Evolutionary conservation across 2,329 filamentous ascomycete species (phyloP), one percentile per base, ranked within the genome.

Genomic region (Cephalotrichum gorgonifer): DNA sequence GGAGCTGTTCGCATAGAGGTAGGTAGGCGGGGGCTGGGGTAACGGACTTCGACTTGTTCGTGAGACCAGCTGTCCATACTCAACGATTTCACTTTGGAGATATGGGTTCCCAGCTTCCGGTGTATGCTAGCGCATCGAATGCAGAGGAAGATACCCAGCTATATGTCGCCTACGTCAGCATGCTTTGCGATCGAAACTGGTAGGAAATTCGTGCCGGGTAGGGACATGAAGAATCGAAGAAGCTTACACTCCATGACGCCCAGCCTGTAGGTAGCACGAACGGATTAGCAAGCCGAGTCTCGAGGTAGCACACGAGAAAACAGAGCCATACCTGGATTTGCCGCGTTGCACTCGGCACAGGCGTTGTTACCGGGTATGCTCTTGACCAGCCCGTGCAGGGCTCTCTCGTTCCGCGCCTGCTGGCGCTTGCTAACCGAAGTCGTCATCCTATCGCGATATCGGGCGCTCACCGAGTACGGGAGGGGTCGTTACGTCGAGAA

Each of bases 31-130:
- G n/a, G n/a, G n/a, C n/a, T n/a, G n/a, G 9, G 12, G 17, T 43
- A 22, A 68, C 79, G 68, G 73, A 95, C 90, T 69, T 98, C 93
- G 54, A 98, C 90, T 70, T 98, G 93, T 53, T 97, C 93, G 60
- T 85, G 84, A 44, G 86, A 83, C 93, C 93, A 98, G 57, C 85
- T 93, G 68, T 98, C 93, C 90, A 98, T 97, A 66, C 86, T 97
- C 70, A 98, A 69, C 33, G 90, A 97, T 69, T 98, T 98, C 72
- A 98, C 89, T 67, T 98, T 98, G 56, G 90, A 96, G 54, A 98
- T 88, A 67, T 98, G 93, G 38, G 93, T 97, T 53, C 93, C 93
- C 60, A 98, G 75, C 69, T 97, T 97, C 62, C 93, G 87, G 72
- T 98, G 93, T 61, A 97, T 79, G 49, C 89, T 80, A 48, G 90